Evolutionary conservation across 2,329 filamentous ascomycete genomes (phyloP).

Genomic region (Cladophialophora yegresii): DNA sequence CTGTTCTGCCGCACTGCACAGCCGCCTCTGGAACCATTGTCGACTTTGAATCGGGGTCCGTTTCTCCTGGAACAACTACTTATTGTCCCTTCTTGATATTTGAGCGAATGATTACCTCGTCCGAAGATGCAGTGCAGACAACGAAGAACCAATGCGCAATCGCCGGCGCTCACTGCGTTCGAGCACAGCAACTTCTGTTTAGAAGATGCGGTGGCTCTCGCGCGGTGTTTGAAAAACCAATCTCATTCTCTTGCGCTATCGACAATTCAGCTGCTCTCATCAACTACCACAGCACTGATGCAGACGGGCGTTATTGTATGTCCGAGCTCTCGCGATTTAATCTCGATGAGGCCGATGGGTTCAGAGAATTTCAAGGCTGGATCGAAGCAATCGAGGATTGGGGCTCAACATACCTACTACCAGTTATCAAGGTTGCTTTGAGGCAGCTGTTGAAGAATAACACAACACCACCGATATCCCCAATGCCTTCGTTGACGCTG

Average conservation of each 20-base stretch:
- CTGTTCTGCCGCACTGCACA: slow-evolving; percentile 29
- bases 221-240: slow-evolving; percentile 26
- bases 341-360: slow-evolving; percentile 27
- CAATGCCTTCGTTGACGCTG: slow-evolving; percentile 29
- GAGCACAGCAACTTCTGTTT: slow-evolving; percentile 31
- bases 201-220: slow-evolving; percentile 20
- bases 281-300: slow-evolving; percentile 34
- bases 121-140: slow-evolving; percentile 31
- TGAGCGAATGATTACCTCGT: slow-evolving; percentile 28
- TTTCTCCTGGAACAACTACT: slow-evolving; percentile 25
- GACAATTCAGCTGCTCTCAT: slow-evolving; percentile 33
- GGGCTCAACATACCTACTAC: slow-evolving; percentile 29
- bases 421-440: slow-evolving; percentile 30
- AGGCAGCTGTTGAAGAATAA: slow-evolving; percentile 28
- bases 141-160: slow-evolving; percentile 35
- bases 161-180: slow-evolving; percentile 32
- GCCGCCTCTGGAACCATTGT: slow-evolving; percentile 29
- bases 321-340: slow-evolving; percentile 34
- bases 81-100: slow-evolving; percentile 34
- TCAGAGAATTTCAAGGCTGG: slow-evolving; percentile 33
- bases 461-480: slow-evolving; percentile 30
- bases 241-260: slow-evolving; percentile 35
- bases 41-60: slow-evolving; percentile 28
- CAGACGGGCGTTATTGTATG: slow-evolving; percentile 30
- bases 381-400: slow-evolving; percentile 36